Base-by-base conservation (phyloP, 2,329 filamentous ascomycete genomes). In the Colletotrichum sp. region DNA sequence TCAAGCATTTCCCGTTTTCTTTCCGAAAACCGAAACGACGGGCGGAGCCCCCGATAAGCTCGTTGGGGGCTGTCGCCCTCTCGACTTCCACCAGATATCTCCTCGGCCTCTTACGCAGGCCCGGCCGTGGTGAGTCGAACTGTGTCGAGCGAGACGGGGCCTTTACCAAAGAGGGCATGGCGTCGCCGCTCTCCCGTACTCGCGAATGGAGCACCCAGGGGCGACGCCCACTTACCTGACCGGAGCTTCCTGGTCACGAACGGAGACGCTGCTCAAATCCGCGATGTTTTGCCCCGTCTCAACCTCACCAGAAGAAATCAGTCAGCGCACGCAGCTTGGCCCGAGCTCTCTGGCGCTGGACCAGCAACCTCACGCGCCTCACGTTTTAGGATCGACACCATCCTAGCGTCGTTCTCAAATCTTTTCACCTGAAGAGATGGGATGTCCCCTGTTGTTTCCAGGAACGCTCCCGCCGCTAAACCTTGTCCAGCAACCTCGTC, bases 381-480 rank as follows among this genome's bases (percentile, higher is more conserved):
- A 29, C 43, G 68, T 74, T 74, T 74, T 58, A 74, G 47, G 72
- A 74, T 74, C 72, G 38, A 64, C 68, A 38, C 47, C 62, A 74
- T 74, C 72, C 72, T 64, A n/a, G 72, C 43, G 55, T 33, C 36
- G 47, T 71, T 74, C 72, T 58, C 55, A 67, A 74, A 72, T 67
- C 34, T 67, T 51, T 67, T 66, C 47, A 24, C 18, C 38, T 18
- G 3, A 2, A 9, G 33, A 57, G 13, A 64, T 33, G 55, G 63
- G 72, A 70, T 72, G 34, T n/a, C 33, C 72, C 72, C 34, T 74
- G 72, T 61, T 27, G 16, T 24, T 62, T 29, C 36, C 72, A 74
- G 68, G 68, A 74, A 74, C 72, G 68, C 72, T 62, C 72, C 72
- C 62, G 68, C 57, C 68, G 43, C 62, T 63, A 71, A 67, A 73